Conservation (phyloP, 2,329 filamentous ascomycete genomes). For the Diaporthe caulivora region DNA sequence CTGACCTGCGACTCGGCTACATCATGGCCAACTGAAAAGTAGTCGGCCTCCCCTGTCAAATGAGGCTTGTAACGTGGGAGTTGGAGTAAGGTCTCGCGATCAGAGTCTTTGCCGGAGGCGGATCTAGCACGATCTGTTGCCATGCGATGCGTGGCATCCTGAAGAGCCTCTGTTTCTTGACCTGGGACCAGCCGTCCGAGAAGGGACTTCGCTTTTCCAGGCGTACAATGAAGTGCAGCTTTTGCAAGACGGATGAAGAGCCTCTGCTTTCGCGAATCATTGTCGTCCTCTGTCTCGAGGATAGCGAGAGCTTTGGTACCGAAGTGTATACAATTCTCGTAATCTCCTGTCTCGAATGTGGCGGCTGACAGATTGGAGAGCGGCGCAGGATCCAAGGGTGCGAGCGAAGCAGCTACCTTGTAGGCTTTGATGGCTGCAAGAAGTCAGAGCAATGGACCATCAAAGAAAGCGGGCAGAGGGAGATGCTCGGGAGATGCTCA, state of each 20-base stretch:
- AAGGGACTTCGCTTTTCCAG: background rate
- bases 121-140: background rate
- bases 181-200: background rate
- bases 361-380: slow-evolving; percentile 43
- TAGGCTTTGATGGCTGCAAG: slow-evolving; percentile 2
- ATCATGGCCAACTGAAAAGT: background rate
- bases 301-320: slow-evolving; percentile 35
- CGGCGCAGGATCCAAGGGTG: slow-evolving; percentile 38
- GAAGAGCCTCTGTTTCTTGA: background rate
- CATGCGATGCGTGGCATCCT: background rate
- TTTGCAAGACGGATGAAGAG: background rate
- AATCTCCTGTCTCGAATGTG: slow-evolving; percentile 42
- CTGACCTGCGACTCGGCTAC: background rate
- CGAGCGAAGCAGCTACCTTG: slow-evolving; percentile 37
- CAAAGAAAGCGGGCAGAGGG: background rate
- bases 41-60: background rate
- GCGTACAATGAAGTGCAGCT: background rate
- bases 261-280: background rate
- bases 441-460: background rate
- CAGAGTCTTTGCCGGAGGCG: background rate
- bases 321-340: slow-evolving; percentile 36
- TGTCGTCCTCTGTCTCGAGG: background rate
- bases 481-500: background rate
- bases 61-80: background rate
- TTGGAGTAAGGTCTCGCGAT: background rate